Base-by-base conservation (phyloP, 192 early-diverging fungal species). In the Coemansia biformis region DNA sequence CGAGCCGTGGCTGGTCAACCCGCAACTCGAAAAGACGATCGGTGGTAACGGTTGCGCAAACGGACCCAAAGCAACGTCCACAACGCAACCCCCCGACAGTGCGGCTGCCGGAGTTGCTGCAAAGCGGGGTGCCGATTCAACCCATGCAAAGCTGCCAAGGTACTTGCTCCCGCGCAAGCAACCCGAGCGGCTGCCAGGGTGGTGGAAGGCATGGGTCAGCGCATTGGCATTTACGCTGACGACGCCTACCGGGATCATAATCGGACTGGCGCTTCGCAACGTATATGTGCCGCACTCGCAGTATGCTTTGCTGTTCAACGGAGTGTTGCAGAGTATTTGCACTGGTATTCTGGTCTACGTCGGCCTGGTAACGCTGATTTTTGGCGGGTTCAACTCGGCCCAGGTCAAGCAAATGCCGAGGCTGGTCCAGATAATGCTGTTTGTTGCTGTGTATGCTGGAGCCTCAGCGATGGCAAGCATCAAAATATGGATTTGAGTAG, bases 331-430 rank as follows among this genome's bases (percentile, higher is more conserved):
- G 57, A 80, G 83, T 17, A 59, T 89, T 15, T 81, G 83, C 12
- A 79, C 85, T 8, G 88, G 88, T 33, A 83, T 90, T 15, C 54
- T 92, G 36, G 30, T 88, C 5, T 90, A 91, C 57, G 81, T 80
- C 6, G 83, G 82, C 1, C 79, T 82, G 39, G 80, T 83, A 1
- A 82, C 82, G 0, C 60, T 90, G 21, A 72, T 90, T 50, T 75
- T 81, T 17, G 72, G 78, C 9, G 83, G 86, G 50, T 79, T 87
- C 56, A 73, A 66, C 59, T 66, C 69, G 47, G 16, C 48, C 12
- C 59, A 57, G 18, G 58, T 69, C 54, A 69, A 58, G 32, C 54
- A 44, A 29, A 23, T 57, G 33, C 48, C 46, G 5, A 19, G 59
- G 3, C 17, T 48, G 19, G 19, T 43, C 13, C 66, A 69, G 42